Evolutionary conservation across 495 filamentous ascomycete genomes (phyloP).

Genomic region (Aspergillus cristatus): DNA sequence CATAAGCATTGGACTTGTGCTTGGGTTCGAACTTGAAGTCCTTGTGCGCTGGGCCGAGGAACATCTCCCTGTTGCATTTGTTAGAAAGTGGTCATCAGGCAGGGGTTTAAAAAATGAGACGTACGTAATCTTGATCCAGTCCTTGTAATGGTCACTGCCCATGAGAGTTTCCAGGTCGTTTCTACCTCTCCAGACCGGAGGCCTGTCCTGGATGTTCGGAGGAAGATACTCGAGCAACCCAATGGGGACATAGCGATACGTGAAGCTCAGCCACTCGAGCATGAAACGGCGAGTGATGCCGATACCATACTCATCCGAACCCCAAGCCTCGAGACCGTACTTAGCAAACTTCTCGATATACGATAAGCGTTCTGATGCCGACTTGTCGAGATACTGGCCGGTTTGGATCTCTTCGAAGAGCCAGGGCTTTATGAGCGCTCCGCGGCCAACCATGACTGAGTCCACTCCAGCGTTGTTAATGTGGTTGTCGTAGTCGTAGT

Average conservation of each 20-base stretch:
- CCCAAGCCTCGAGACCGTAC: slow-evolving; percentile 90
- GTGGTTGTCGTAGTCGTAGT: slow-evolving; percentile 75
- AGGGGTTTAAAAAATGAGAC: slow-evolving; percentile 15
- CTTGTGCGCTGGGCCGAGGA: slow-evolving; percentile 80
- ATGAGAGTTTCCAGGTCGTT: slow-evolving; percentile 88
- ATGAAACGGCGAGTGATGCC: slow-evolving; percentile 84
- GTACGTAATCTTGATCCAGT: slow-evolving; percentile 98
- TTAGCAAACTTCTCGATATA: slow-evolving; percentile 80
- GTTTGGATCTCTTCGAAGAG: slow-evolving; percentile 90
- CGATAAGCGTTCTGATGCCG: slow-evolving; percentile 72
- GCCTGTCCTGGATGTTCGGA: slow-evolving; percentile 75
- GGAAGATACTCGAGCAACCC: slow-evolving; percentile 83
- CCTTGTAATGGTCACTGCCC: slow-evolving; percentile 79
- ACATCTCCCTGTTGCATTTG: slow-evolving; percentile 71
- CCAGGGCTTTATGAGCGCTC: slow-evolving; percentile 94
- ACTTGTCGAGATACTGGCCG: slow-evolving; percentile 92
- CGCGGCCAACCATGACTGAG: slow-evolving; percentile 83
- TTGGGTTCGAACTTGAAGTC: slow-evolving; percentile 96
- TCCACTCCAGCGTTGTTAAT: slow-evolving; percentile 71
- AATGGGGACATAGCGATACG: slow-evolving; percentile 79
- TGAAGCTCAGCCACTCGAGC: slow-evolving; percentile 91
- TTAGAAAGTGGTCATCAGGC: slow-evolving; percentile 7
- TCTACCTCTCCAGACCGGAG: slow-evolving; percentile 71
- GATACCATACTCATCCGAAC: slow-evolving; percentile 84
- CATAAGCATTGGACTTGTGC: slow-evolving; percentile 85